phyloP scores from a whole-genome alignment of 805 yeast species.

The Scheffersomyces coipomensis region DNA sequence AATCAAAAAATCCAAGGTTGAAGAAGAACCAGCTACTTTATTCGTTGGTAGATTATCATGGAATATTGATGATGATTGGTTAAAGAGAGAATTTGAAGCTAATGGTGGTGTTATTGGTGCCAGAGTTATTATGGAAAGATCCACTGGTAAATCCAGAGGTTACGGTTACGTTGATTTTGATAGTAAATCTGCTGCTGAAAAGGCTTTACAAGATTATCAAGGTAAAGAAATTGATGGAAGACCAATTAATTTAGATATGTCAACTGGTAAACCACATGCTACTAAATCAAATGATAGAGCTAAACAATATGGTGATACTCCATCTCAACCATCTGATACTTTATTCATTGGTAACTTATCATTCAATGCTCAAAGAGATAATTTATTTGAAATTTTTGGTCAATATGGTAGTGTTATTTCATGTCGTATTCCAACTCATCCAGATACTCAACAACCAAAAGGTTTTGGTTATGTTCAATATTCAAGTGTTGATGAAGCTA shows the following conservation, averaged over 20 bases:
- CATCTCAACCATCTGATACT: conserved; percentile 92
- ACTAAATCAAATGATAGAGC: conserved; percentile 75
- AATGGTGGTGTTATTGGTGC: conserved; percentile 82
- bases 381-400: conserved; percentile 68
- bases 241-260: conserved; percentile 90
- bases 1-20: conserved; percentile 54
- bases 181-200: conserved; percentile 72
- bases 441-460: conserved; percentile 98
- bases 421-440: conserved; percentile 96
- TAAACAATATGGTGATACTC: conserved; percentile 82
- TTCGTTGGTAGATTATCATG: conserved; percentile 98
- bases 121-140: conserved; percentile 91
- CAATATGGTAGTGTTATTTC: conserved; percentile 80
- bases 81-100: conserved; percentile 79
- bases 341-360: conserved; percentile 94
- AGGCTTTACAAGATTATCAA: conserved; percentile 80
- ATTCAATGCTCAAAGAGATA: conserved; percentile 83
- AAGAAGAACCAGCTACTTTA: conserved; percentile 77
- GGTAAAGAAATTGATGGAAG: conserved; percentile 97
- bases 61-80: conserved; percentile 95
- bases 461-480: conserved; percentile 98
- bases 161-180: conserved; percentile 97
- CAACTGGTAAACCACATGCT: conserved; percentile 76
- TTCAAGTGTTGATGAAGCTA: conserved; percentile 83
- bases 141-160: conserved; percentile 91